A percentile compares a stretch with the other conserved stretches of the same genome.
phyloP scores from a whole-genome alignment of 495 filamentous ascomycete genomes.

The Parachaetomium inaequale region DNA sequence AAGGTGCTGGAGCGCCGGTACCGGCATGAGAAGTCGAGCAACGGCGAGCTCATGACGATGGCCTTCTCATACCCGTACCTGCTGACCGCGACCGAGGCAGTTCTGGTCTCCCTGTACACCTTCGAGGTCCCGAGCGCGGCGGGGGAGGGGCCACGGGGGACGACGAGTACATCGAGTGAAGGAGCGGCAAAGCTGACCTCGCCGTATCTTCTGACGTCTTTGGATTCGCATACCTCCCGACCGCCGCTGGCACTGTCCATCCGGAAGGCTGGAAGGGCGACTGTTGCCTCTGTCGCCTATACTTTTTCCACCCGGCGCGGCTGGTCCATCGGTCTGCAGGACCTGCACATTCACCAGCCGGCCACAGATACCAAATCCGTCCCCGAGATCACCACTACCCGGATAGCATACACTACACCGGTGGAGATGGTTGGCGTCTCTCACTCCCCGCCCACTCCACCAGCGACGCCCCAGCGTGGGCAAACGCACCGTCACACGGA shows the following conservation, averaged over 20 bases:
- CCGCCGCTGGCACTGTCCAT: slow-evolving; percentile 78
- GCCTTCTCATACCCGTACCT: slow-evolving; percentile 73
- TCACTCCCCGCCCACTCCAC: slow-evolving; percentile 24
- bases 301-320: slow-evolving; percentile 64
- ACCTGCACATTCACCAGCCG: slow-evolving; percentile 58
- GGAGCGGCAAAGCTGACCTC: slow-evolving; percentile 12
- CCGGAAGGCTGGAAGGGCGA: slow-evolving; percentile 53
- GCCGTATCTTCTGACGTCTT: slow-evolving; percentile 67
- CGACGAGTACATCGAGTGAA: neutral
- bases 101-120: slow-evolving; percentile 70
- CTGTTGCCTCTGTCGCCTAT: slow-evolving; percentile 83
- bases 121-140: slow-evolving; percentile 42
- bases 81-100: slow-evolving; percentile 68
- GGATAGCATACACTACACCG: slow-evolving; percentile 42
- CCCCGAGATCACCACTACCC: slow-evolving; percentile 48
- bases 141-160: neutral
- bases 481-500: neutral
- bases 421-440: slow-evolving; percentile 17
- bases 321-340: slow-evolving; percentile 90
- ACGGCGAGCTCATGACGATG: slow-evolving; percentile 69
- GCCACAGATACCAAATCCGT: slow-evolving; percentile 23
- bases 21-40: slow-evolving; percentile 52
- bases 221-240: slow-evolving; percentile 76
- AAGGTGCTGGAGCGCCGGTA: slow-evolving; percentile 48
- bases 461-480: slow-evolving; percentile 12